Evolutionary conservation across 2,329 filamentous ascomycete genomes (phyloP).

Genomic region (Pyrenochaeta sp.): DNA sequence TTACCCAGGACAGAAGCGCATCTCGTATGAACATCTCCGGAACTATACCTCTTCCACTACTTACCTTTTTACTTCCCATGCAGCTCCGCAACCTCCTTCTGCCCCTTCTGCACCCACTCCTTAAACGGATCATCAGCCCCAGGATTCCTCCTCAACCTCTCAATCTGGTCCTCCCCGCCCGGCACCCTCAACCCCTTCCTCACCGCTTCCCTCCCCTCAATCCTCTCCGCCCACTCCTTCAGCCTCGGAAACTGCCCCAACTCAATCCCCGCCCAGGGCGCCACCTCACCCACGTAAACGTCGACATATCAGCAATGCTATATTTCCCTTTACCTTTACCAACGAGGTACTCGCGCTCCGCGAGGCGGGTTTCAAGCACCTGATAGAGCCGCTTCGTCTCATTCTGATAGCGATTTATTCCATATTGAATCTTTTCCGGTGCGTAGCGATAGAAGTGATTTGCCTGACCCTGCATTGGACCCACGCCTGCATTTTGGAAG

Average conservation of each 20-base stretch:
- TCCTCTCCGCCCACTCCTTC: slow-evolving; percentile 60
- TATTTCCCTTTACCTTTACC: slow-evolving; percentile 67
- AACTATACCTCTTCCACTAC: too few species aligned
- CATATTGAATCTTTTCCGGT: slow-evolving; percentile 80
- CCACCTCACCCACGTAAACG: slow-evolving; percentile 77
- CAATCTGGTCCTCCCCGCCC: slow-evolving; percentile 36
- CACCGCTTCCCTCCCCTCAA: slow-evolving; percentile 29
- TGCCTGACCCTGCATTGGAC: slow-evolving; percentile 80
- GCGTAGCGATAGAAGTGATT: slow-evolving; percentile 83
- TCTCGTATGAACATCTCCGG: too few species aligned
- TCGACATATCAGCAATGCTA: slow-evolving; percentile 72
- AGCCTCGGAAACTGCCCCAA: slow-evolving; percentile 70
- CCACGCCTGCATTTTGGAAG: slow-evolving; percentile 76
- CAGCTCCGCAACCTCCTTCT: slow-evolving; percentile 27
- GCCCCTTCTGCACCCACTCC: slow-evolving; percentile 32
- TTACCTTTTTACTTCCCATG: slow-evolving; percentile 16
- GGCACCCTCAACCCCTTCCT: slow-evolving; percentile 66
- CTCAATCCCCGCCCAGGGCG: slow-evolving; percentile 68
- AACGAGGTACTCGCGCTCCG: slow-evolving; percentile 59
- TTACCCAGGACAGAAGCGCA: too few species aligned
- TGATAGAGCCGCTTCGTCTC: slow-evolving; percentile 82
- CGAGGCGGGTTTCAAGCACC: slow-evolving; percentile 75
- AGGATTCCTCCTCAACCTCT: slow-evolving; percentile 29
- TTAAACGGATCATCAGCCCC: slow-evolving; percentile 35
- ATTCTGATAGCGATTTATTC: slow-evolving; percentile 79